Percentiles rank a stretch among this genome's conserved stretches.
Conservation (phyloP, 192 early-diverging fungal genomes). For the Coemansia umbellata region DNA sequence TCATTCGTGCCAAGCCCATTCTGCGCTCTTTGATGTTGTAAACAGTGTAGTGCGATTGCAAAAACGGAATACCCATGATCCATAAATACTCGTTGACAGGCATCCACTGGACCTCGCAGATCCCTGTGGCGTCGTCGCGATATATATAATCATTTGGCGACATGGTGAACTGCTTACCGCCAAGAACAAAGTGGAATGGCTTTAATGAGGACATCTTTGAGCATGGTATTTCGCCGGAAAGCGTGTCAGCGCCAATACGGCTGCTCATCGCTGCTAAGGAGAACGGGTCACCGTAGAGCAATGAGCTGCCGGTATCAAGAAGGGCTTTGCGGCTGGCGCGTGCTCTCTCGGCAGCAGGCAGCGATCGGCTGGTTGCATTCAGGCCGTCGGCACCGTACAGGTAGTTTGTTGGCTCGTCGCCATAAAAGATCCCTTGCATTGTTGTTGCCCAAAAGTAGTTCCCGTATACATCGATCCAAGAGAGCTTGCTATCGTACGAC, state of each 20-base stretch:
- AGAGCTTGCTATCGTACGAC: conserved; percentile 47
- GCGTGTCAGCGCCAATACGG: conserved; percentile 37
- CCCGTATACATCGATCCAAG: conserved; percentile 52
- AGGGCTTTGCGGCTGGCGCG: conserved; percentile 48
- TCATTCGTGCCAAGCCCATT: conserved; percentile 40
- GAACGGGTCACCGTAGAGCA: conserved; percentile 45
- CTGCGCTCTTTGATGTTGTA: conserved; percentile 42
- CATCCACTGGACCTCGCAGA: conserved; percentile 53
- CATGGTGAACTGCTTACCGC: conserved; percentile 46
- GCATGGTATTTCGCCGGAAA: conserved; percentile 40
- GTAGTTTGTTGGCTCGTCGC: conserved; percentile 44
- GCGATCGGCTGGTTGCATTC: conserved; percentile 6
- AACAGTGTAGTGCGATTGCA: conserved; percentile 52
- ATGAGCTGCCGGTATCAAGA: conserved; percentile 47
- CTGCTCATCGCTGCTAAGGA: conserved; percentile 40
- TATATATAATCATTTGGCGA: conserved; percentile 41
- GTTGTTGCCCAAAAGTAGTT: conserved; percentile 57
- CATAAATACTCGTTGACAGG: conserved; percentile 51
- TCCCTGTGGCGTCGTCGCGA: conserved; percentile 30
- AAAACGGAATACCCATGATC: conserved; percentile 47
- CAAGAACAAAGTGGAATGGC: conserved; percentile 46
- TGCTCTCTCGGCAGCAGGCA: conserved; percentile 21
- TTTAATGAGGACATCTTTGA: conserved; percentile 24
- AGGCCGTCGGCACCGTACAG: conserved; percentile 45
- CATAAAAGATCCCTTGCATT: conserved; percentile 49